These are phyloP conservation scores for Pseudogymnoascus sp. DNA, from an alignment of 2,329 filamentous ascomycete genomes.

Conservation along the genomic window DNA sequence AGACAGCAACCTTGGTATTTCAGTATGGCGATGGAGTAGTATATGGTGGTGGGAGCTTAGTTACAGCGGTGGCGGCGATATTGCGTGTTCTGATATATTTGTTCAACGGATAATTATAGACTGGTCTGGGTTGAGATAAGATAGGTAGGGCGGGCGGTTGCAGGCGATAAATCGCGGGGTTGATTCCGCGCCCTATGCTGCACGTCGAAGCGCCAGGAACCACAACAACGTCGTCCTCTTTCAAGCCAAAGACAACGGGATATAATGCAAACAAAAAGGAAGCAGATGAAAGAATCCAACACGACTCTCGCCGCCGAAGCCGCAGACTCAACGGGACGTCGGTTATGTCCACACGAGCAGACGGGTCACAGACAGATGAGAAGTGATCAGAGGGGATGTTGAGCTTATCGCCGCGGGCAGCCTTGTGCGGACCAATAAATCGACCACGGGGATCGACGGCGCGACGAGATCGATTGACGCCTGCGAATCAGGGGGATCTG, in stretches of 20 bases:
- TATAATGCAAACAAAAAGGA: background rate
- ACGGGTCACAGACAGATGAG: background rate
- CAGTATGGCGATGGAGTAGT: background rate
- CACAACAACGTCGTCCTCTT: background rate
- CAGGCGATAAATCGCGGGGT: background rate
- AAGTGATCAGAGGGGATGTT: background rate
- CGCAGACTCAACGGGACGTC: background rate
- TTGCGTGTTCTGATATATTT: constrained; percentile 2
- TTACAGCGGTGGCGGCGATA: background rate
- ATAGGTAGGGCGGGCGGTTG: background rate
- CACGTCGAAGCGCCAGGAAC: background rate
- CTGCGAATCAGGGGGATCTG: background rate
- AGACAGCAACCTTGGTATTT: background rate
- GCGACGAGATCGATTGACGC: background rate
- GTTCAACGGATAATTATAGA: background rate
- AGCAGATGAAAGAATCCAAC: background rate
- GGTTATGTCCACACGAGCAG: background rate
- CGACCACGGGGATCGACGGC: background rate
- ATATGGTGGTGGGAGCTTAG: background rate
- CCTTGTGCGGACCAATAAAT: background rate
- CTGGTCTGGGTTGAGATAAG: constrained; percentile 1
- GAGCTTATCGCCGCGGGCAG: background rate
- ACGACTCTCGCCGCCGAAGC: background rate
- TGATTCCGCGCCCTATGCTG: background rate
- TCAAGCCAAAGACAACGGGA: background rate